Evolutionary conservation across 306 rosid species (phyloP).

Genomic region (Cicer yamashitae): DNA sequence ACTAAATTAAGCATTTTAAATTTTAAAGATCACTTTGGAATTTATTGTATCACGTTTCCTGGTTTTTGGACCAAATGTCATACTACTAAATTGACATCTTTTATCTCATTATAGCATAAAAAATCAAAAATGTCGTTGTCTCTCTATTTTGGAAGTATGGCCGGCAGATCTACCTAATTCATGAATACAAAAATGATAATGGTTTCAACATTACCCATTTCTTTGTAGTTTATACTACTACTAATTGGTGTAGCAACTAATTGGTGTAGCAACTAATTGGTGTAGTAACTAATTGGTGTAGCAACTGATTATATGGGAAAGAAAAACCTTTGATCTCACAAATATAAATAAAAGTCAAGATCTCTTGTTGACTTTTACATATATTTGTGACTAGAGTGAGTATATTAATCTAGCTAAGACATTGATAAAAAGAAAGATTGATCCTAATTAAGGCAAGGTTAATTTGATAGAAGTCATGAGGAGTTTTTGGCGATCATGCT

Average conservation of each 20-base stretch:
- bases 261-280: too few species aligned
- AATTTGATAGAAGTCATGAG: constrained; percentile 20
- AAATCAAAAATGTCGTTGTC: constrained; percentile 10
- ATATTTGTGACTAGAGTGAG: too few species aligned
- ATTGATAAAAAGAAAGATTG: neutral
- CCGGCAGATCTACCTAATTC: constrained; percentile 41
- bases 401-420: too few species aligned
- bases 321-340: constrained; percentile 2
- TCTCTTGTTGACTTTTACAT: too few species aligned
- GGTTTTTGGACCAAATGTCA: neutral
- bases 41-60: neutral
- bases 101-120: constrained; percentile 1
- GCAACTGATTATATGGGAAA: constrained; percentile 23
- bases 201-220: constrained; percentile 1
- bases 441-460: constrained; percentile 24
- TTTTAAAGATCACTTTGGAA: too few species aligned
- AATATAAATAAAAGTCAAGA: too few species aligned
- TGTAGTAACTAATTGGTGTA: constrained; percentile 12
- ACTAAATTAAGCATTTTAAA: too few species aligned
- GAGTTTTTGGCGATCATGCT: constrained; percentile 47
- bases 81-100: constrained; percentile 13
- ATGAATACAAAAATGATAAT: constrained; percentile 15
- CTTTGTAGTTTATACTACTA: neutral
- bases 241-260: constrained; percentile 15
- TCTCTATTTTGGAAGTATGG: constrained; percentile 28